Evolutionary conservation across 2,329 filamentous ascomycete species (phyloP).

Genomic region (Rosellinia necatrix): DNA sequence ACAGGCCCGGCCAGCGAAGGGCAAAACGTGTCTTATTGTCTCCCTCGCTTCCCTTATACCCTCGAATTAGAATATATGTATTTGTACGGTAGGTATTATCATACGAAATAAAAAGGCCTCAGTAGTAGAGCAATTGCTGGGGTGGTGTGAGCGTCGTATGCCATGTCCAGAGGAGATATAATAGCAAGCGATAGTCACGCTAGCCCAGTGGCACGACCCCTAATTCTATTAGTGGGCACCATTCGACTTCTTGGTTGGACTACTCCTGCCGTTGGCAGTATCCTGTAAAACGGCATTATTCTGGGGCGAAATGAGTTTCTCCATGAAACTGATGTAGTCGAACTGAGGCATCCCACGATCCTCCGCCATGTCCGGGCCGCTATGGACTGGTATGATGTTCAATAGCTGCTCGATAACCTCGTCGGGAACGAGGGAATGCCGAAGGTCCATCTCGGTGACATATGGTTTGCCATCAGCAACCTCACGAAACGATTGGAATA

Average conservation of each 20-base stretch:
- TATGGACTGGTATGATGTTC: constrained; percentile 82
- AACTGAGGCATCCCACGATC: constrained; percentile 86
- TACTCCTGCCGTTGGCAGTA: constrained; percentile 38
- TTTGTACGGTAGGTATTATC: constrained; percentile 19
- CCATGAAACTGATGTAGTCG: constrained; percentile 98
- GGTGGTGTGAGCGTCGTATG: constrained; percentile 10
- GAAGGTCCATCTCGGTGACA: constrained; percentile 94
- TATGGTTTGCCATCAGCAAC: constrained; percentile 99
- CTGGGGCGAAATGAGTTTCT: constrained; percentile 66
- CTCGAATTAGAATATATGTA: constrained; percentile 18
- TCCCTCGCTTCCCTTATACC: constrained; percentile 1
- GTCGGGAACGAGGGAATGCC: constrained; percentile 93
- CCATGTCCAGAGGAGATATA: background rate
- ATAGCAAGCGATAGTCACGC: constrained; percentile 1
- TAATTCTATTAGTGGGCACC: constrained; percentile 27
- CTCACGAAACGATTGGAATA: constrained; percentile 96
- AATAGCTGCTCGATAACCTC: constrained; percentile 94
- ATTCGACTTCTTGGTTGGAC: constrained; percentile 38
- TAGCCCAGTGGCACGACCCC: background rate
- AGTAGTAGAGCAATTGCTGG: background rate
- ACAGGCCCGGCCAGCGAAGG: background rate
- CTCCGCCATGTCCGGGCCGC: constrained; percentile 81
- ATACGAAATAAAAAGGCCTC: constrained; percentile 4
- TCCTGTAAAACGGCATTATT: constrained; percentile 38
- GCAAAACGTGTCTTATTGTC: background rate